A percentile compares a stretch with the other conserved stretches of the same genome.
Conservation (phyloP, 2,329 filamentous ascomycete species). For the Fusarium sororula region DNA sequence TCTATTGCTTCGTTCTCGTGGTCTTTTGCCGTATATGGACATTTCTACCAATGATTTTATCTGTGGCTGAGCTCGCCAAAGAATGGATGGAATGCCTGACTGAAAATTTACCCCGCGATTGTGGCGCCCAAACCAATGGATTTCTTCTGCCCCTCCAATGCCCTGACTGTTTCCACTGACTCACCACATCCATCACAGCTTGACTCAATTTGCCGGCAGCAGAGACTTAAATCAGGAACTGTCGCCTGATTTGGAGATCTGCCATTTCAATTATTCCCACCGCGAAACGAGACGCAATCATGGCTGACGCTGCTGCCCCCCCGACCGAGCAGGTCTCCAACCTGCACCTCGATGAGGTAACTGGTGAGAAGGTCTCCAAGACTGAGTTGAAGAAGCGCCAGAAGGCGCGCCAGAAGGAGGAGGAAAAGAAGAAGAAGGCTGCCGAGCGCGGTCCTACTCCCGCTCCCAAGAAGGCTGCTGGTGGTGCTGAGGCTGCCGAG, state of each 20-base stretch:
- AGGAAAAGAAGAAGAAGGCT: constrained; percentile 88
- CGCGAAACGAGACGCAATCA: constrained; percentile 36
- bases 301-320: constrained; percentile 47
- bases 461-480: constrained; percentile 53
- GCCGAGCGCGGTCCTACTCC: constrained; percentile 78
- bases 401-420: constrained; percentile 88
- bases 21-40: constrained; percentile 2
- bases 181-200: constrained; percentile 37
- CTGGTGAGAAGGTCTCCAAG: constrained; percentile 88
- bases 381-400: constrained; percentile 92
- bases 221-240: constrained; percentile 26
- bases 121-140: constrained; percentile 36
- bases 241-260: constrained; percentile 22
- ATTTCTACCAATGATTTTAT: neutral
- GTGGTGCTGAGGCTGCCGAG: constrained; percentile 69
- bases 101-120: constrained; percentile 46
- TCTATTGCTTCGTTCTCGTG: neutral
- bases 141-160: constrained; percentile 45
- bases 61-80: constrained; percentile 33
- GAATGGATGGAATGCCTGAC: neutral
- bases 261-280: neutral
- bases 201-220: constrained; percentile 33
- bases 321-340: constrained; percentile 68
- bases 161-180: constrained; percentile 43
- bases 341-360: constrained; percentile 89